Percentiles rank a stretch among this genome's conserved stretches.
These are phyloP conservation scores for Coffea humblotiana DNA, from an alignment of 305 asterid genomes.

Conservation along the genomic window DNA sequence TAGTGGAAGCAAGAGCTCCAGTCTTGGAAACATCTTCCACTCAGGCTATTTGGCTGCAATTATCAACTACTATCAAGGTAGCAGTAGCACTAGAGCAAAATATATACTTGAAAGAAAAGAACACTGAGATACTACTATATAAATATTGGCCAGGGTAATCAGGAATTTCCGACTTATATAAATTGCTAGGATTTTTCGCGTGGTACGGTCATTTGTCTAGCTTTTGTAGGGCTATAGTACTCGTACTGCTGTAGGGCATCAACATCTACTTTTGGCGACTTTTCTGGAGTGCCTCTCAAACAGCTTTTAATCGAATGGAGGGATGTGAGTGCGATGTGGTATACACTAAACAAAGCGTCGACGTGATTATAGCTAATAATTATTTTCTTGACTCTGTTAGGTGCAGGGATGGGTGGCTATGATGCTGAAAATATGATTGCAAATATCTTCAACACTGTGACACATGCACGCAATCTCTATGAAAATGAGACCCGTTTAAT, in stretches of 20 bases:
- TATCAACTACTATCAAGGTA: not conserved
- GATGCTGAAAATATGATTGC: conserved; percentile 22
- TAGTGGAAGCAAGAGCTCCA: conserved; percentile 16
- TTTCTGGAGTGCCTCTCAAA: conserved; percentile 21
- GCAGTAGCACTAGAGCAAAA: not conserved
- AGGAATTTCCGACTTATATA: no score
- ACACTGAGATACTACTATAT: not conserved
- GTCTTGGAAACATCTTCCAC: conserved; percentile 23
- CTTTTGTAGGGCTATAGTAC: conserved; percentile 17
- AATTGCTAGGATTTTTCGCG: not conserved
- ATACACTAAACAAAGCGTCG: conserved; percentile 15
- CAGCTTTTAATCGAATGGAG: conserved; percentile 3
- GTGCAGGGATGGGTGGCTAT: conserved; percentile 14
- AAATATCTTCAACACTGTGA: not conserved
- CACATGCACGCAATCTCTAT: no score
- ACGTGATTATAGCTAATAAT: conserved; percentile 26
- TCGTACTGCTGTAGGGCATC: not conserved
- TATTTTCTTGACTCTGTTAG: conserved; percentile 34
- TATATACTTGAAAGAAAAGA: not conserved
- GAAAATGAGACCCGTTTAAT: no score
- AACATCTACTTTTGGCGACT: not conserved
- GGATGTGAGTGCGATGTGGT: conserved; percentile 5
- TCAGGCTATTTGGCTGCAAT: not conserved
- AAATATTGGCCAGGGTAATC: not conserved
- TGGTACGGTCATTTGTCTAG: not conserved